Percentiles rank a stretch among this genome's conserved stretches.
phyloP scores from a whole-genome alignment of 441 rosid genomes.

The Adansonia rubrostipa region DNA sequence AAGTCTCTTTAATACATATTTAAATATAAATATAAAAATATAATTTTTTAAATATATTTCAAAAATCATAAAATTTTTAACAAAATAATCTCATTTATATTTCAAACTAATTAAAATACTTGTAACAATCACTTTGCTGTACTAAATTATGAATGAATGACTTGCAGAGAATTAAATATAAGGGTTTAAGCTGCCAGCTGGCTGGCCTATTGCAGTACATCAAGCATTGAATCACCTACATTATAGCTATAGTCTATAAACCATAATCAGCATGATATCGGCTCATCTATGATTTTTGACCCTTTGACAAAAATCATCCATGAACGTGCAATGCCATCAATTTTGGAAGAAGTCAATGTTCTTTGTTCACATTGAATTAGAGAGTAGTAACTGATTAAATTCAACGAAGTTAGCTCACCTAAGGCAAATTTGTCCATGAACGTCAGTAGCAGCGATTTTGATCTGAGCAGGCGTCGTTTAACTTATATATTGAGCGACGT shows the following conservation, averaged over 20 bases:
- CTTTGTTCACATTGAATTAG: neutral
- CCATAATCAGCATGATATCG: neutral
- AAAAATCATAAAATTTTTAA: no score
- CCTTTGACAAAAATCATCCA: neutral
- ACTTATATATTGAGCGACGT: no score
- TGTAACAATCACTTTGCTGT: neutral
- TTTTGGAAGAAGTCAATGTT: constrained; percentile 11
- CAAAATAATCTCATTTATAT: neutral
- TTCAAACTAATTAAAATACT: neutral
- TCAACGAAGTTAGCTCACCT: no score
- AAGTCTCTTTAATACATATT: no score
- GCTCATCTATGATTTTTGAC: neutral
- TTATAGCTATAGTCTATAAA: neutral
- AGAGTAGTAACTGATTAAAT: neutral
- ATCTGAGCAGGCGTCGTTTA: no score
- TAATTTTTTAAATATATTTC: no score
- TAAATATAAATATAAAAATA: no score
- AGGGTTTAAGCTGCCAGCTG: neutral
- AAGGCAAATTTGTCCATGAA: no score
- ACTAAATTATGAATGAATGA: neutral
- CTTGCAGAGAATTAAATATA: no score
- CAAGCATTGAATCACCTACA: neutral
- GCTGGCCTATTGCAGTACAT: neutral
- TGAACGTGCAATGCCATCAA: neutral
- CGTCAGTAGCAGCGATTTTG: no score